Conservation (phyloP, 2,329 filamentous ascomycete genomes). For the Talaromyces sp. region DNA sequence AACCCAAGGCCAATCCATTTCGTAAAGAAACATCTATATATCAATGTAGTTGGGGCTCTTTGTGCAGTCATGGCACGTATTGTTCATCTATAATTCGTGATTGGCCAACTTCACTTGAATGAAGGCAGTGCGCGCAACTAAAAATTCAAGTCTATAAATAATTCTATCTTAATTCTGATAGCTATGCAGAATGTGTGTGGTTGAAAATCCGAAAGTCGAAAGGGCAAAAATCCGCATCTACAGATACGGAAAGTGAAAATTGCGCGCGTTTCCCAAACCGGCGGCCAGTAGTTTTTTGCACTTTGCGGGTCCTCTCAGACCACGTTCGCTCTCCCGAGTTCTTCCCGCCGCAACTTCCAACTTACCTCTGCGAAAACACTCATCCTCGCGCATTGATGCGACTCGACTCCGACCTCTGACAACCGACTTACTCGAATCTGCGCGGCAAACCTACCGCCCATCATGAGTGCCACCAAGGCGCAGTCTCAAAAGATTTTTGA, state of each 20-base stretch:
- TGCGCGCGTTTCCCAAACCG: not conserved
- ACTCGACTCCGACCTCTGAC: not conserved
- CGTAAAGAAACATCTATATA: too few species aligned
- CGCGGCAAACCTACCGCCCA: constrained; percentile 17
- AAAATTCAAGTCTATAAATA: too few species aligned
- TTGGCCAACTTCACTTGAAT: too few species aligned
- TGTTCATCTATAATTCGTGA: too few species aligned
- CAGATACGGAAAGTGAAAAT: not conserved
- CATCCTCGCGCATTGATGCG: constrained; percentile 2
- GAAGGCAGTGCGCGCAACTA: too few species aligned
- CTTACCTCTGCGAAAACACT: constrained; percentile 14
- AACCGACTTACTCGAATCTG: constrained; percentile 2
- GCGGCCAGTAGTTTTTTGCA: not conserved
- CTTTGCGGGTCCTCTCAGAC: constrained; percentile 22
- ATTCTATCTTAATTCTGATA: too few species aligned
- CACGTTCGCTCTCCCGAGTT: constrained; percentile 34
- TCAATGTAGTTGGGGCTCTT: too few species aligned
- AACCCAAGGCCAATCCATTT: too few species aligned
- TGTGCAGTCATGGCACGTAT: too few species aligned
- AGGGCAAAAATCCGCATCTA: not conserved
- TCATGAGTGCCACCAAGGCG: constrained; percentile 76
- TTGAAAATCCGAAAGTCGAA: too few species aligned
- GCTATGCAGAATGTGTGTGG: too few species aligned
- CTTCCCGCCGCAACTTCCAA: constrained; percentile 15
- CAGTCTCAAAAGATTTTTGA: constrained; percentile 97